A percentile compares a stretch with the other conserved stretches of the same genome.
phyloP scores from a whole-genome alignment of 2,329 filamentous ascomycete genomes.

The Trichophyton simii region DNA sequence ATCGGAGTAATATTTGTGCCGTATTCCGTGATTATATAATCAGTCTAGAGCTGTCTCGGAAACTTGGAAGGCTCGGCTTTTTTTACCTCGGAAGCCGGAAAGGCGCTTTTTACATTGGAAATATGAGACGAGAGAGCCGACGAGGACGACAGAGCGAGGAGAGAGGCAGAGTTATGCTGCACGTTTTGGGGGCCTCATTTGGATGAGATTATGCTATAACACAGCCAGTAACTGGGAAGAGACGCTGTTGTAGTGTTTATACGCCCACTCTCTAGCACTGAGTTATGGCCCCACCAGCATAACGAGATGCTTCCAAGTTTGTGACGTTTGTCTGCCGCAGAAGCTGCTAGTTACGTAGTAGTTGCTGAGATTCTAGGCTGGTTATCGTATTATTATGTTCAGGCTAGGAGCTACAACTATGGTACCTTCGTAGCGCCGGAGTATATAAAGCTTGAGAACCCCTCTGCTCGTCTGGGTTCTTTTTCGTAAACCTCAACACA shows the following conservation, averaged over 20 bases:
- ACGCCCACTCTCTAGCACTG: not conserved
- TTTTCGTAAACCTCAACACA: not conserved
- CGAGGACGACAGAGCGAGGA: too few relatives aligned
- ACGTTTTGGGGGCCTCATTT: too few relatives aligned
- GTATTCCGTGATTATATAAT: too few relatives aligned
- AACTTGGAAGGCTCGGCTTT: too few relatives aligned
- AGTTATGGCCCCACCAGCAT: not conserved
- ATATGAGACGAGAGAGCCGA: too few relatives aligned
- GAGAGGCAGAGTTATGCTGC: too few relatives aligned
- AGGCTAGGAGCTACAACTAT: not conserved
- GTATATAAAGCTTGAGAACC: not conserved
- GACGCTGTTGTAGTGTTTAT: not conserved
- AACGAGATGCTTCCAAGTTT: not conserved
- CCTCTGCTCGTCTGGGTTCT: not conserved
- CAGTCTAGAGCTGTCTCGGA: too few relatives aligned
- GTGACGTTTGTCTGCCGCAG: not conserved
- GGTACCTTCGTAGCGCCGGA: not conserved
- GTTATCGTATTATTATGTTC: not conserved
- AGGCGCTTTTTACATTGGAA: too few relatives aligned
- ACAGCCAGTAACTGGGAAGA: too few relatives aligned
- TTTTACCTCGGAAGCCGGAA: too few relatives aligned
- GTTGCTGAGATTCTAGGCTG: not conserved
- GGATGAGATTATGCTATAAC: too few relatives aligned
- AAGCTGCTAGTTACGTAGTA: not conserved
- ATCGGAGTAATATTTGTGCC: too few relatives aligned